Evolutionary conservation across 148 eudicot species (phyloP).

Genomic region (Beta vulgaris): DNA sequence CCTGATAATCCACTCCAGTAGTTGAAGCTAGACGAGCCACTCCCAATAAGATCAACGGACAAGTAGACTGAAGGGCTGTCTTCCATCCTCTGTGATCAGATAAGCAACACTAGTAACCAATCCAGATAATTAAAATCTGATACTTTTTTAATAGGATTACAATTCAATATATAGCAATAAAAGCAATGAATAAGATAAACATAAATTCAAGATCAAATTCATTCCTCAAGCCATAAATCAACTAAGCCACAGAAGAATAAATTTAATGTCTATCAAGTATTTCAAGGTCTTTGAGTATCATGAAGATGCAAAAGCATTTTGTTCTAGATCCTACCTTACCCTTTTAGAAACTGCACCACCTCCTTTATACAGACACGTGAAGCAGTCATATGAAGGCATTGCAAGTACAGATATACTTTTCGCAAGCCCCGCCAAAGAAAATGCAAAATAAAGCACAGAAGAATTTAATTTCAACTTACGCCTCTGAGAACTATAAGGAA

Average conservation of each 20-base stretch:
- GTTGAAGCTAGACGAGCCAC: conserved; percentile 74
- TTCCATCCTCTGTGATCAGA: conserved; percentile 53
- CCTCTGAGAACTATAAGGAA: background rate
- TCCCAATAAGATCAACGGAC: conserved; percentile 76
- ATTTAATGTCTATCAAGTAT: background rate
- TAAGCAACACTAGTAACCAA: conserved; percentile 3
- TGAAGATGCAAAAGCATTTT: background rate
- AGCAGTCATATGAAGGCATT: background rate
- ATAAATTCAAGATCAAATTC: background rate
- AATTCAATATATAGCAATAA: background rate
- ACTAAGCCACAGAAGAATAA: background rate
- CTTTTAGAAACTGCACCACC: background rate
- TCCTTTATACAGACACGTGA: background rate
- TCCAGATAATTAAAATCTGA: background rate
- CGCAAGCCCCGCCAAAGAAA: background rate
- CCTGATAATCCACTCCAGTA: conserved; percentile 90
- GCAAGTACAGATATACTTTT: background rate
- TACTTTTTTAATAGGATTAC: background rate
- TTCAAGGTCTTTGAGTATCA: background rate
- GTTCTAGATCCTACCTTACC: background rate
- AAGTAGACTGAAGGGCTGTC: conserved; percentile 54
- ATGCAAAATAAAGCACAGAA: background rate
- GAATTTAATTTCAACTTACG: background rate
- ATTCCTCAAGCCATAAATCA: background rate
- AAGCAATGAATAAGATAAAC: background rate